phyloP scores from a whole-genome alignment of 495 filamentous ascomycete genomes.

The Tuber indicum region DNA sequence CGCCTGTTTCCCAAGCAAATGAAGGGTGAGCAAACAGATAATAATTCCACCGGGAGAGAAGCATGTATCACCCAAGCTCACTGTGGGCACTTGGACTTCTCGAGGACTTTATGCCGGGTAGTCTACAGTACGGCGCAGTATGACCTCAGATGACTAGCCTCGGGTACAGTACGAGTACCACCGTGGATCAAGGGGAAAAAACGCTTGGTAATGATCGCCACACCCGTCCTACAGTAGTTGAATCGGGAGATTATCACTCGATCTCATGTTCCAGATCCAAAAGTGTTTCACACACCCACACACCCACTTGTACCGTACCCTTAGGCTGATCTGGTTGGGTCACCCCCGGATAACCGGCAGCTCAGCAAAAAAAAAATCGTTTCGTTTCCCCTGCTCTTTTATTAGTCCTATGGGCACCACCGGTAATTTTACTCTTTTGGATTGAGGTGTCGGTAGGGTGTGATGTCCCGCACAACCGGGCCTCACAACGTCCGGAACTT shows the following conservation, averaged over 20 bases:
- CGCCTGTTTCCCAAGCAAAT: not conserved
- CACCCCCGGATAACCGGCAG: not conserved
- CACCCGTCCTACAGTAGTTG: not conserved
- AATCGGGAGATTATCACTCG: not conserved
- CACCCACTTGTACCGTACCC: not conserved
- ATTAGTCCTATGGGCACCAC: too few species aligned
- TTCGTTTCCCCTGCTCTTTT: too few species aligned
- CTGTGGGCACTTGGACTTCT: not conserved
- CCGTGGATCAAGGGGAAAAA: too few species aligned
- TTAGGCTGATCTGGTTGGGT: not conserved
- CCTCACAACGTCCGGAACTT: not conserved
- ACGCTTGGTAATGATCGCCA: not conserved
- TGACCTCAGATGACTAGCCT: not conserved
- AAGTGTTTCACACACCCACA: conserved; percentile 2
- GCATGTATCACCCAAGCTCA: not conserved
- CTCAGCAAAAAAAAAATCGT: not conserved
- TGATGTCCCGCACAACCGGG: not conserved
- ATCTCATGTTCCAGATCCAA: not conserved
- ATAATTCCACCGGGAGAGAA: not conserved
- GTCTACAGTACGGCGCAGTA: not conserved
- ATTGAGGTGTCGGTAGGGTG: not conserved
- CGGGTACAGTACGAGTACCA: not conserved
- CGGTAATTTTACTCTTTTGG: not conserved
- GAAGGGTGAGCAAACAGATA: not conserved
- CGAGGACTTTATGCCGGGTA: not conserved